These are phyloP conservation scores for Chenopodium quinoa DNA, from an alignment of 148 eudicot genomes.

Conservation along the genomic window DNA sequence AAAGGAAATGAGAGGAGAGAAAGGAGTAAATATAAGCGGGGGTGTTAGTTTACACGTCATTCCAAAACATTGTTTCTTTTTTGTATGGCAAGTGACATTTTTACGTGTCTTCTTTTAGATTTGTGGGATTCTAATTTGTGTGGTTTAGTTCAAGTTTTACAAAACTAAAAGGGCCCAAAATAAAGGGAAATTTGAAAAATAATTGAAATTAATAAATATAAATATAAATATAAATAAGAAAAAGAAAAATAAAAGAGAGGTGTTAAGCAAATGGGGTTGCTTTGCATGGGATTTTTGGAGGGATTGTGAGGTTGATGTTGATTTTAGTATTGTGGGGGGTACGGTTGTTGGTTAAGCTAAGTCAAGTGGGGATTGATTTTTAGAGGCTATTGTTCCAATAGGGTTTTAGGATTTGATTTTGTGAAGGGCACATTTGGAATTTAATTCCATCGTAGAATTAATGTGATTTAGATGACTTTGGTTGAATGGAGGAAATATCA, in stretches of 20 bases:
- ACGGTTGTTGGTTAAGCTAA: too few species aligned
- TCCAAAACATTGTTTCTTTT: background rate
- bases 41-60: constrained; percentile 42
- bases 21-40: constrained; percentile 30
- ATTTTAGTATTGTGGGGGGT: constrained; percentile 17
- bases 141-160: constrained; percentile 34
- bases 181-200: too few species aligned
- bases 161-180: background rate
- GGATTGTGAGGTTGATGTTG: constrained; percentile 35
- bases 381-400: constrained; percentile 19
- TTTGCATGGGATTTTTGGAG: constrained; percentile 24
- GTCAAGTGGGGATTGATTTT: constrained; percentile 12
- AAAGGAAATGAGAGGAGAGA: background rate
- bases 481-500: background rate
- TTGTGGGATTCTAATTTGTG: constrained; percentile 34
- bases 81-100: constrained; percentile 51
- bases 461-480: background rate
- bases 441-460: background rate
- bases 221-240: background rate
- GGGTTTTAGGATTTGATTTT: constrained; percentile 22
- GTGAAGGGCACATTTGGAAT: constrained; percentile 13
- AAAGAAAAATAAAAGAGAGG: constrained; percentile 5
- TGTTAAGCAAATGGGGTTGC: background rate
- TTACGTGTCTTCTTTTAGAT: constrained; percentile 45
- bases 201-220: background rate